These are phyloP conservation scores for Coprinellus aureogranulatus DNA, from an alignment of 768 basidiomycete species.

Conservation along the genomic window DNA sequence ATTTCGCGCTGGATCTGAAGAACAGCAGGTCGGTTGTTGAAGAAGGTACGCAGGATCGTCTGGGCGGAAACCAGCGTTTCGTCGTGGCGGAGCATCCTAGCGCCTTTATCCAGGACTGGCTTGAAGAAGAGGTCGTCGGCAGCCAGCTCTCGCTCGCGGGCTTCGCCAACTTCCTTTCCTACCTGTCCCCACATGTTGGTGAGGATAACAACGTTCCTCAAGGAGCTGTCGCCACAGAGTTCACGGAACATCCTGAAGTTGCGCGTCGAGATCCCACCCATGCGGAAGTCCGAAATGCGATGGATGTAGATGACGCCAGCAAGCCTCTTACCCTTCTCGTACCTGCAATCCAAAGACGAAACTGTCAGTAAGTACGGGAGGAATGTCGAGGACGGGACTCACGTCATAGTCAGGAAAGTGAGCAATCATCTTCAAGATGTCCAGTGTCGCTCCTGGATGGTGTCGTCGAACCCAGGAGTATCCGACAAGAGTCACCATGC, in stretches of 20 bases:
- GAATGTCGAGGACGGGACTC: conserved; percentile 11
- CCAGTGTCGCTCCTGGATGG: conserved; percentile 44
- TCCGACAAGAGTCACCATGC: conserved; percentile 48
- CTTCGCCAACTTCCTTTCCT: conserved; percentile 28
- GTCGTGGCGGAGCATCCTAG: conserved; percentile 39
- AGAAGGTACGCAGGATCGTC: conserved; percentile 39
- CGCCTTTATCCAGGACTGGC: conserved; percentile 43
- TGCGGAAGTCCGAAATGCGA: conserved; percentile 42
- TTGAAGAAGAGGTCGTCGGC: conserved; percentile 42
- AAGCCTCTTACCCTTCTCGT: conserved; percentile 36
- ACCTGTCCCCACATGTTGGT: conserved; percentile 50
- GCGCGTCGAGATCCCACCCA: conserved; percentile 41
- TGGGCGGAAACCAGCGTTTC: conserved; percentile 38
- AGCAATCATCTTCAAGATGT: conserved; percentile 50
- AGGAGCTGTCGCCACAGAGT: conserved; percentile 43
- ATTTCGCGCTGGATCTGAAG: conserved; percentile 57
- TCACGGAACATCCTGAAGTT: conserved; percentile 49
- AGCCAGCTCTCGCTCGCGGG: conserved; percentile 41
- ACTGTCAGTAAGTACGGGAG: neutral
- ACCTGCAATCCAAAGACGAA: conserved; percentile 16
- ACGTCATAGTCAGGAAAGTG: conserved; percentile 35
- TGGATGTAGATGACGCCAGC: conserved; percentile 54
- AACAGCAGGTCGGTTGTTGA: conserved; percentile 37
- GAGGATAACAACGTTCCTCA: conserved; percentile 46
- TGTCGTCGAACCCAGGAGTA: conserved; percentile 62